phyloP scores from a whole-genome alignment of 2,329 filamentous ascomycete species.

The Trichophyton mentagrophytes region DNA sequence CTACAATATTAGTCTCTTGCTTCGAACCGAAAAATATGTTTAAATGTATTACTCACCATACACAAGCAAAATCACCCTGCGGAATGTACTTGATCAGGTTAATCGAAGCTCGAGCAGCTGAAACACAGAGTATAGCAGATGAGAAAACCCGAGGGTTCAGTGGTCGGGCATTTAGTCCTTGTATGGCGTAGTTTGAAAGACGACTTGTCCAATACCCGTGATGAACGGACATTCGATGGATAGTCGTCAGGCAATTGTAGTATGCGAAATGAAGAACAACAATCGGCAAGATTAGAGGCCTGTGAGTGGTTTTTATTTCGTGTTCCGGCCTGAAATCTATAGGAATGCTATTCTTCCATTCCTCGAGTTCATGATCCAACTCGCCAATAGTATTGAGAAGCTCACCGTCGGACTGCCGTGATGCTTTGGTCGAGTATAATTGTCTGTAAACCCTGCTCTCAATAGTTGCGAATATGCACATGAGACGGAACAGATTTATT shows the following conservation, averaged over 20 bases:
- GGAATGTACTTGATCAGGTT: constrained; percentile 92
- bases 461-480: constrained; percentile 84
- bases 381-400: constrained; percentile 91
- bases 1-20: constrained; percentile 23
- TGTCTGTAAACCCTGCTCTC: constrained; percentile 89
- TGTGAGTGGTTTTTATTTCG: constrained; percentile 86
- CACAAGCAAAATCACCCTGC: constrained; percentile 84
- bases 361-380: constrained; percentile 75
- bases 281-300: constrained; percentile 84
- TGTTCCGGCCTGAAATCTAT: constrained; percentile 94
- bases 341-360: constrained; percentile 93
- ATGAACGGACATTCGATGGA: constrained; percentile 96
- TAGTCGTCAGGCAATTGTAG: constrained; percentile 94
- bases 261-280: constrained; percentile 93
- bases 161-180: constrained; percentile 79
- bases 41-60: constrained; percentile 55
- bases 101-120: constrained; percentile 83
- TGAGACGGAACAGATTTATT: constrained; percentile 85
- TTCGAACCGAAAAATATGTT: neutral
- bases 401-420: constrained; percentile 84
- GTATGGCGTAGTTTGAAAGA: constrained; percentile 86
- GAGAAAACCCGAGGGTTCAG: constrained; percentile 91
- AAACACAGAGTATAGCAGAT: constrained; percentile 82
- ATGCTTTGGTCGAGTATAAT: constrained; percentile 83
- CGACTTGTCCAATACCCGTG: constrained; percentile 97